Percentiles rank a stretch among this genome's conserved stretches.
These are phyloP conservation scores for Oehlia diaphana DNA, from an alignment of 192 early-diverging fungal species.

Conservation along the genomic window DNA sequence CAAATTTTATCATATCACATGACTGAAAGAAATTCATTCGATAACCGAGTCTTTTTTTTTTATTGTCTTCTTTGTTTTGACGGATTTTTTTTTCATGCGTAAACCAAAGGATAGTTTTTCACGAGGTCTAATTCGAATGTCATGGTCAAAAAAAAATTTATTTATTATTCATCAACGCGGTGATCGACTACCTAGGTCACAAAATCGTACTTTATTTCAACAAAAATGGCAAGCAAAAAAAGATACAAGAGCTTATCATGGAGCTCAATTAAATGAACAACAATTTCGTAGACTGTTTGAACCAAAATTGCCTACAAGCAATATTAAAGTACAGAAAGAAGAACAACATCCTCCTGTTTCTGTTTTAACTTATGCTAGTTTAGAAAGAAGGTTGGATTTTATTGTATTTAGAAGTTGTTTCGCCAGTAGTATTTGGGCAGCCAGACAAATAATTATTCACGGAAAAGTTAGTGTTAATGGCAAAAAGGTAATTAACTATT, in stretches of 20 bases:
- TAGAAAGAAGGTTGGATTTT: constrained; percentile 92
- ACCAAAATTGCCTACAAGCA: constrained; percentile 69
- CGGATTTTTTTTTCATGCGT: neutral
- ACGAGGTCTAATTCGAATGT: constrained; percentile 77
- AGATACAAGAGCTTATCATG: constrained; percentile 91
- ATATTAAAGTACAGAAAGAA: constrained; percentile 42
- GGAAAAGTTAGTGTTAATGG: constrained; percentile 95
- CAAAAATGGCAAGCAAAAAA: constrained; percentile 95
- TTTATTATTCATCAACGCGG: constrained; percentile 73
- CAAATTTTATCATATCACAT: no score
- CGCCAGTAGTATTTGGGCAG: constrained; percentile 82
- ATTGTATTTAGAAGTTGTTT: constrained; percentile 93
- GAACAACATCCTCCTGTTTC: constrained; percentile 64
- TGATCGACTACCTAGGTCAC: constrained; percentile 48
- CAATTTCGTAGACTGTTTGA: constrained; percentile 78
- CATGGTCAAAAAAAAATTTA: constrained; percentile 93
- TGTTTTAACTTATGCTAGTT: constrained; percentile 79
- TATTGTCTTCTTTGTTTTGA: no score
- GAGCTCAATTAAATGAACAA: constrained; percentile 83
- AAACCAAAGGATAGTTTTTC: constrained; percentile 24
- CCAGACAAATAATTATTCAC: constrained; percentile 76
- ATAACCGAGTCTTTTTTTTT: no score
- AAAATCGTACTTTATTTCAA: constrained; percentile 79
- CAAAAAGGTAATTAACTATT: constrained; percentile 58
- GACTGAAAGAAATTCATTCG: no score